A percentile compares a stretch with the other conserved stretches of the same genome.
These are phyloP conservation scores for Russula sp. DNA, from an alignment of 768 basidiomycete genomes.

Conservation along the genomic window DNA sequence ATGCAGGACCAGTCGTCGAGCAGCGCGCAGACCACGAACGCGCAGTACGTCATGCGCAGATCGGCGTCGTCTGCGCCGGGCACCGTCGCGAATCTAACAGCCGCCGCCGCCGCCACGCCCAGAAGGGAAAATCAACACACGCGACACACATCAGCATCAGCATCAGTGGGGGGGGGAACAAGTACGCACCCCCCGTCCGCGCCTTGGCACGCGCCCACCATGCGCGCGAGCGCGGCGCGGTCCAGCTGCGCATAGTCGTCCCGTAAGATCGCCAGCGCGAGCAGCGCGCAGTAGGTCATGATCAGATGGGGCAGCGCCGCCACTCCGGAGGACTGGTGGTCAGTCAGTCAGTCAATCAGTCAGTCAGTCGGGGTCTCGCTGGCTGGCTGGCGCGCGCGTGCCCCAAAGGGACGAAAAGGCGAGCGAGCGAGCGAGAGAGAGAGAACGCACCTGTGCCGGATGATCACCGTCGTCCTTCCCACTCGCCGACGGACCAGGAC, in stretches of 20 bases:
- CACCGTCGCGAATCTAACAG: conserved; percentile 58
- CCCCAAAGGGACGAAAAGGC: not conserved
- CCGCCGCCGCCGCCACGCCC: too few relatives aligned
- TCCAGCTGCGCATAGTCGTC: conserved; percentile 76
- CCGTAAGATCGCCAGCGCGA: conserved; percentile 78
- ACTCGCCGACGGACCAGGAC: conserved; percentile 70
- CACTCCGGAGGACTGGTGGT: conserved; percentile 34
- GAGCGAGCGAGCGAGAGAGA: conserved; percentile 20
- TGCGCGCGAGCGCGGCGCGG: conserved; percentile 54
- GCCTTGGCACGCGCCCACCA: conserved; percentile 68
- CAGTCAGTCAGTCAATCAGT: too few relatives aligned
- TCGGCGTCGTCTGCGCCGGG: conserved; percentile 72
- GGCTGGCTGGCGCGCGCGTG: not conserved
- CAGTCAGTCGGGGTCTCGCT: too few relatives aligned
- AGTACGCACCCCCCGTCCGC: conserved; percentile 71
- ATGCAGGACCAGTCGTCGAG: conserved; percentile 75
- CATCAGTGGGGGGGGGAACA: conserved; percentile 6
- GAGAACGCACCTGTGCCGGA: conserved; percentile 21
- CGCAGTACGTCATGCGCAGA: conserved; percentile 79
- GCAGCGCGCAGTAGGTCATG: conserved; percentile 88
- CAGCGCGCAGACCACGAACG: conserved; percentile 76
- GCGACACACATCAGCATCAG: too few relatives aligned
- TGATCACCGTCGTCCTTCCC: conserved; percentile 33
- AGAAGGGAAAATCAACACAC: too few relatives aligned
- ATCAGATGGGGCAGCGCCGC: conserved; percentile 72